Conservation (phyloP, 306 rosid genomes). For the Potentilla sterilis region DNA sequence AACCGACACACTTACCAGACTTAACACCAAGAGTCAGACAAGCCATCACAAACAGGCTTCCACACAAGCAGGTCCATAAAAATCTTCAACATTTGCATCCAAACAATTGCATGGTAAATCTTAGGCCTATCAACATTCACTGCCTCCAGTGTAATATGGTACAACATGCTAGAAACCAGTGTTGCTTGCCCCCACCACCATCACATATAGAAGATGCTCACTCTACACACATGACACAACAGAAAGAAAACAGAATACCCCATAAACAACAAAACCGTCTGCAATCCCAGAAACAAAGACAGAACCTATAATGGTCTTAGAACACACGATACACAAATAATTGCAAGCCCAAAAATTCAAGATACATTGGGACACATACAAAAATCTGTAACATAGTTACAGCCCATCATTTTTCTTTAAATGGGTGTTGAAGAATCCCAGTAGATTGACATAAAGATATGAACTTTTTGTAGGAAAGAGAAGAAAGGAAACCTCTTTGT, state of each 20-base stretch:
- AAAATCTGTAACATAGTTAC: background rate
- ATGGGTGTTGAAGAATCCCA: too few species aligned
- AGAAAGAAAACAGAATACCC: background rate
- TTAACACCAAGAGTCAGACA: background rate
- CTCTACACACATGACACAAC: conserved; percentile 5
- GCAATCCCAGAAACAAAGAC: background rate
- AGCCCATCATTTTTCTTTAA: too few species aligned
- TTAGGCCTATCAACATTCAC: background rate
- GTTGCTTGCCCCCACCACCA: conserved; percentile 12
- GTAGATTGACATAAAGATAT: background rate
- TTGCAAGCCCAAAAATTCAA: background rate
- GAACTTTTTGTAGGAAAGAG: background rate
- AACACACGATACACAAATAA: background rate
- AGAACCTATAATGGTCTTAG: background rate
- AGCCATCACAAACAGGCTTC: background rate
- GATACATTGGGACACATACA: background rate
- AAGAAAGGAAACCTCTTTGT: conserved; percentile 11
- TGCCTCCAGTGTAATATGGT: conserved; percentile 5
- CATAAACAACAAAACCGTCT: background rate
- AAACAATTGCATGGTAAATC: conserved; percentile 8
- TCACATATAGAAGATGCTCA: conserved; percentile 15
- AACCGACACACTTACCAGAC: background rate
- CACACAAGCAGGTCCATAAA: conserved; percentile 8
- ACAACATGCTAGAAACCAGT: conserved; percentile 3
- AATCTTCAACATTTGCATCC: background rate